Evolutionary conservation across 2,329 filamentous ascomycete species (phyloP).

Genomic region (Colletotrichum simmondsii): DNA sequence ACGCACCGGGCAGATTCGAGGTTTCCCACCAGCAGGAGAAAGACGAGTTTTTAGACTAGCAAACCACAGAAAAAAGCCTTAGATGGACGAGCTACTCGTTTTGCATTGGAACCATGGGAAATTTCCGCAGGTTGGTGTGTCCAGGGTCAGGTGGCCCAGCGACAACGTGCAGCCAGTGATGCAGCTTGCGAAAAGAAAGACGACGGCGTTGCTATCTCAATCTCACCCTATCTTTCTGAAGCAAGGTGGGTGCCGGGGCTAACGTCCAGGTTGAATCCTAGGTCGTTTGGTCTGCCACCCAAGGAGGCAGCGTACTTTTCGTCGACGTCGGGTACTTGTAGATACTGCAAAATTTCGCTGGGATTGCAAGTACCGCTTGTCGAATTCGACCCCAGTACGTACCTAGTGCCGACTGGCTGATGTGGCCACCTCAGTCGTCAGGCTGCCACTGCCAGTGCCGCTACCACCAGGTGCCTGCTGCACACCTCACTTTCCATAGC

Average conservation of each 20-base stretch:
- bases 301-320: background rate
- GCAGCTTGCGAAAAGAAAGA: background rate
- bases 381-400: background rate
- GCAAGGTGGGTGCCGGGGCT: constrained; percentile 27
- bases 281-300: constrained; percentile 7
- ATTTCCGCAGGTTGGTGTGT: constrained; percentile 11
- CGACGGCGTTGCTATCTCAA: constrained; percentile 9
- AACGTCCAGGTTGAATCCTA: constrained; percentile 15
- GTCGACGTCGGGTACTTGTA: background rate
- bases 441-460: constrained; percentile 19
- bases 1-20: background rate
- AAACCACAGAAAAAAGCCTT: background rate
- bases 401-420: constrained; percentile 5
- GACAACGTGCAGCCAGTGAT: background rate
- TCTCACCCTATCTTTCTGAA: constrained; percentile 28
- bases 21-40: background rate
- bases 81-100: constrained; percentile 10
- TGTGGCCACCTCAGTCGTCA: constrained; percentile 11
- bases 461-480: background rate
- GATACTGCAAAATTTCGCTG: background rate
- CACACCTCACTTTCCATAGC: background rate
- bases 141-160: constrained; percentile 18
- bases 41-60: constrained; percentile 1
- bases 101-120: constrained; percentile 13
- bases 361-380: background rate